phyloP scores from a whole-genome alignment of 495 filamentous ascomycete genomes.

The Glarea lozoyensis region DNA sequence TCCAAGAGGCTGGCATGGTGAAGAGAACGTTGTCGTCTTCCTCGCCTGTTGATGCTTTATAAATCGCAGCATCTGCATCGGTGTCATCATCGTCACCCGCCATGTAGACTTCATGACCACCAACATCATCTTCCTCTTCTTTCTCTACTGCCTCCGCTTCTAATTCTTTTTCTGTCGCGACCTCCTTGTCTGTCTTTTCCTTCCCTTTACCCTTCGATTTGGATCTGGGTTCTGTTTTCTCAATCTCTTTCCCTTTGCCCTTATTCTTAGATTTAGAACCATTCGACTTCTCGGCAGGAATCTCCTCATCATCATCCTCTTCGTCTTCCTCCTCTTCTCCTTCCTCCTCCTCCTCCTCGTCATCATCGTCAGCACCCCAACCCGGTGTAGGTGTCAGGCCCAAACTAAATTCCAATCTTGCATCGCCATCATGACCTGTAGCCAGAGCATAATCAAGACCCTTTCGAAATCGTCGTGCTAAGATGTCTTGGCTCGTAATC shows the following conservation, averaged over 20 bases:
- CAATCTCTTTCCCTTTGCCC: constrained; percentile 12
- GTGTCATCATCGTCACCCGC: constrained; percentile 65
- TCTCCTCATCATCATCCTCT: neutral
- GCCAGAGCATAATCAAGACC: constrained; percentile 91
- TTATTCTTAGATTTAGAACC: constrained; percentile 17
- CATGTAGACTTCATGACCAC: constrained; percentile 91
- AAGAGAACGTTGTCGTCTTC: constrained; percentile 91
- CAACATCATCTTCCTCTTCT: constrained; percentile 47
- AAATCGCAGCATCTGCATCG: constrained; percentile 75
- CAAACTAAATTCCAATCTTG: constrained; percentile 80
- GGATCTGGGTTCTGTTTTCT: no score
- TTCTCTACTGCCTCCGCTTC: constrained; percentile 14
- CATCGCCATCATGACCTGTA: constrained; percentile 68
- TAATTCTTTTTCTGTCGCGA: neutral
- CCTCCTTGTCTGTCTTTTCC: constrained; percentile 17
- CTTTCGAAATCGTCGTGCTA: constrained; percentile 76
- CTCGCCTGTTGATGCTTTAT: constrained; percentile 55
- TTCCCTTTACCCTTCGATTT: no score
- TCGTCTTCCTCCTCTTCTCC: constrained; percentile 30
- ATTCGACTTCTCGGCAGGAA: constrained; percentile 9
- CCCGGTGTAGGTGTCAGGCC: constrained; percentile 71
- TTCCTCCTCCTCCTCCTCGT: constrained; percentile 39
- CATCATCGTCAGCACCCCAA: constrained; percentile 67
- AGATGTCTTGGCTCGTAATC: constrained; percentile 56
- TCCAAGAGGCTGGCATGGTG: constrained; percentile 81